These are phyloP conservation scores for Pterocarpus santalinus DNA, from an alignment of 306 rosid species.

Conservation along the genomic window DNA sequence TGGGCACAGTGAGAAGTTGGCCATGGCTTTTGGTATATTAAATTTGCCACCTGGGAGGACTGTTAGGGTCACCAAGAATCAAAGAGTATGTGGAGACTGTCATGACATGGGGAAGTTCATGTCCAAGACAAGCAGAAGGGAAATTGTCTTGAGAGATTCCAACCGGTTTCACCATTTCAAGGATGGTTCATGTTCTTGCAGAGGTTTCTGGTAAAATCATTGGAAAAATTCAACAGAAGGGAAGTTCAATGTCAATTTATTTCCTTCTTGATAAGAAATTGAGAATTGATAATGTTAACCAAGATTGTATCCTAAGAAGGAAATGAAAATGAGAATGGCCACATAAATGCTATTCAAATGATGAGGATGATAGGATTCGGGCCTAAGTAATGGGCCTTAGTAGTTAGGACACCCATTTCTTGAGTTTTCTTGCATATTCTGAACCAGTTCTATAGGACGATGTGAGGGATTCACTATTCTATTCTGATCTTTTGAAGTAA, in stretches of 20 bases:
- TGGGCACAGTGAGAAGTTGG: constrained; percentile 78
- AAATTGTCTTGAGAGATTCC: constrained; percentile 51
- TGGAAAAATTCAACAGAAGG: background rate
- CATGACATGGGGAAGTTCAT: constrained; percentile 51
- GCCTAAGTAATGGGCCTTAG: no score
- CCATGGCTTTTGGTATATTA: constrained; percentile 67
- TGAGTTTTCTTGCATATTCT: no score
- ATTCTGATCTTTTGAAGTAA: background rate
- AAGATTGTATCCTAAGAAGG: background rate
- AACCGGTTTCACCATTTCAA: constrained; percentile 54
- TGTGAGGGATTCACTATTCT: background rate
- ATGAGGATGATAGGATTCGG: no score
- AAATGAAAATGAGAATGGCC: constrained; percentile 23
- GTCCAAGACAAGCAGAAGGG: constrained; percentile 38
- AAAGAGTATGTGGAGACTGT: constrained; percentile 50
- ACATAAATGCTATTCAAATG: background rate
- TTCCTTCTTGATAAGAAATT: background rate
- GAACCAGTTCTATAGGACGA: no score
- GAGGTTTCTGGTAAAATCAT: constrained; percentile 52
- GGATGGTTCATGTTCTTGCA: constrained; percentile 51
- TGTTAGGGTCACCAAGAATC: constrained; percentile 50
- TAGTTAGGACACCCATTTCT: no score
- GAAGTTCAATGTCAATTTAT: background rate
- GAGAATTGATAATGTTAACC: constrained; percentile 24
- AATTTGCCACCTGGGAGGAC: constrained; percentile 46